Evolutionary conservation across 164 flowering plant genomes (phyloP), one percentile per base, ranked within the genome.

Genomic region (Magnolia officinalis): DNA sequence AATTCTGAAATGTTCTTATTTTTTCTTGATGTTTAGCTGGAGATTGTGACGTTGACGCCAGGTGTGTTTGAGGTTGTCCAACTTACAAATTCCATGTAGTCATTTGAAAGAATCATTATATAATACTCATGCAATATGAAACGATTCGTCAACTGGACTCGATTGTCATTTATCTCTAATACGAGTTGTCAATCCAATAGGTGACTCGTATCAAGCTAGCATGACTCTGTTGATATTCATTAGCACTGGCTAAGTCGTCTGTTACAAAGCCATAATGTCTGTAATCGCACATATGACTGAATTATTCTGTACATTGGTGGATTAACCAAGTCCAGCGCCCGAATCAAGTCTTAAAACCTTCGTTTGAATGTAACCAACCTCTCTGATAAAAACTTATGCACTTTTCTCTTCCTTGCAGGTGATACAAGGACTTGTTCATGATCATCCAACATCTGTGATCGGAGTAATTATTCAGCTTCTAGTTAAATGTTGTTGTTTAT

Each of bases 41-140:
- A 93, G 87, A 79, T 93, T 66, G 88, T 86, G 77, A 78, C 83
- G 83, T 87, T 94, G 19, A 91, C 92, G 26, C 98, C 96, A 63
- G 88, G 90, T 79, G 94, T 90, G 76, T 85, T 89, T 83, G 87
- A 91, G 96, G 98, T 93, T 83, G 85, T 86, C 69, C 26, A 19
- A 8, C 13, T 16, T 49, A 1, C 45, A 20, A 16, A 18, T 10
- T 49, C 61, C 10, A 55, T 55, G 1, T 16, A 55, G 18, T 55
- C 18, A 11, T 55, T 16, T 55, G 61, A 55, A 11, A 16, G 16
- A 11, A 55, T 55, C 18, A 55, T 11, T 11, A 11, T 37, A 4
- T 37, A 4, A 37, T 37, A 4, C 45, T 37, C 6, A 6, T 37
- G 45, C 45, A 37, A 37, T 37, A 55, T 55, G 61, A 55, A 55